A percentile compares a stretch with the other conserved stretches of the same genome.
These are phyloP conservation scores for Apiospora marii DNA, from an alignment of 2,329 filamentous ascomycete genomes.

Conservation along the genomic window DNA sequence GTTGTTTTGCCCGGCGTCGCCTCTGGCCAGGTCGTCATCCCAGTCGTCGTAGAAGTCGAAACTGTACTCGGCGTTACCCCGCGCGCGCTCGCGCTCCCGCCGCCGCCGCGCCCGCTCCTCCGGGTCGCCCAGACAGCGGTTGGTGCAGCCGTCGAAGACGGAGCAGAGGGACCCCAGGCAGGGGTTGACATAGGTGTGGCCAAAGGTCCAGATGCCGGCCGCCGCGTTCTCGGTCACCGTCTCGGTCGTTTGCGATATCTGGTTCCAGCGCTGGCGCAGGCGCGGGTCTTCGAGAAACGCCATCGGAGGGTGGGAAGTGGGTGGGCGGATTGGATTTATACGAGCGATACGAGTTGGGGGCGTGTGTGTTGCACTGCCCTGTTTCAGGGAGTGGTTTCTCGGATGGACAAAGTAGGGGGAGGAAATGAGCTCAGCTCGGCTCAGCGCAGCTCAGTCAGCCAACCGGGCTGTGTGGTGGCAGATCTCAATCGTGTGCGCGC, in stretches of 20 bases:
- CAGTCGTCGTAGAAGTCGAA: slow-evolving; percentile 99
- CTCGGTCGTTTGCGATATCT: slow-evolving; percentile 89
- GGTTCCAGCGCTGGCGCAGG: slow-evolving; percentile 91
- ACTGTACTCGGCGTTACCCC: slow-evolving; percentile 77
- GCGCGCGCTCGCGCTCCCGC: slow-evolving; percentile 67
- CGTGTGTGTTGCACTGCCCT: slow-evolving; percentile 1
- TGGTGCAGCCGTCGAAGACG: slow-evolving; percentile 76
- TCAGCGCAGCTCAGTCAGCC: not conserved
- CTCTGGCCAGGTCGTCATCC: slow-evolving; percentile 68
- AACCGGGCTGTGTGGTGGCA: slow-evolving; percentile 5
- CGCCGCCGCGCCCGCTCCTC: slow-evolving; percentile 77
- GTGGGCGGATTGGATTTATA: not conserved
- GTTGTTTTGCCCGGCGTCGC: slow-evolving; percentile 48
- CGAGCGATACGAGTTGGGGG: not conserved
- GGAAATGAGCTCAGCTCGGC: slow-evolving; percentile 2
- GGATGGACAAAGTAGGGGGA: slow-evolving; percentile 16
- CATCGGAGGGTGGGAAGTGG: slow-evolving; percentile 47
- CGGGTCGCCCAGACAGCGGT: slow-evolving; percentile 73
- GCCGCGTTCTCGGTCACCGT: slow-evolving; percentile 91
- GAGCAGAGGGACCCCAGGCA: slow-evolving; percentile 74
- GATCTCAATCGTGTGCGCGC: not conserved
- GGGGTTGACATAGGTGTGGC: slow-evolving; percentile 83
- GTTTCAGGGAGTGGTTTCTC: not conserved
- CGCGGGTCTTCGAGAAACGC: slow-evolving; percentile 80
- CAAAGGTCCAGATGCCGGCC: slow-evolving; percentile 87